A percentile compares a stretch with the other conserved stretches of the same genome.
phyloP scores from a whole-genome alignment of 2,329 filamentous ascomycete genomes.

The Hymenotorrendiella dingleyae region DNA sequence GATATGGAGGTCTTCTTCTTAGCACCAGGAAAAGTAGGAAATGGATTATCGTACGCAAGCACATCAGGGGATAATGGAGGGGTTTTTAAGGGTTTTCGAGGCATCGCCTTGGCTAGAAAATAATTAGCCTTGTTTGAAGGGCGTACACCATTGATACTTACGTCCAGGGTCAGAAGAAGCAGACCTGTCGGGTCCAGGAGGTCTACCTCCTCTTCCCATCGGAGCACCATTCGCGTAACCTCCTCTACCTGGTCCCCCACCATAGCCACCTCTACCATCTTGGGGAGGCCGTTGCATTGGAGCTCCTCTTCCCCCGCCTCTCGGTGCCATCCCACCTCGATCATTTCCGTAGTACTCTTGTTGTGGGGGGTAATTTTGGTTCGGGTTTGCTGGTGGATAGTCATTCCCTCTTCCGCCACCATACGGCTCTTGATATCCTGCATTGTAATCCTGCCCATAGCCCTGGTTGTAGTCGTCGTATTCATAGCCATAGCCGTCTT shows the following conservation, averaged over 20 bases:
- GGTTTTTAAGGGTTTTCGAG: constrained; percentile 25
- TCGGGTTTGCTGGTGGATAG: constrained; percentile 25
- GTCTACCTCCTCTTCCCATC: constrained; percentile 22
- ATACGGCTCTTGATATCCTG: constrained; percentile 24
- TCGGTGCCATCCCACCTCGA: constrained; percentile 19
- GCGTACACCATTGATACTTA: constrained; percentile 22
- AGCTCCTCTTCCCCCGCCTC: constrained; percentile 21
- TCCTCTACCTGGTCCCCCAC: constrained; percentile 19
- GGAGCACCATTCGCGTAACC: constrained; percentile 24
- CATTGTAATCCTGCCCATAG: constrained; percentile 24
- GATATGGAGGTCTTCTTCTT: constrained; percentile 35
- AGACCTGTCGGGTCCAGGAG: constrained; percentile 19
- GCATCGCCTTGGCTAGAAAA: constrained; percentile 15
- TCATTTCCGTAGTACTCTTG: constrained; percentile 27
- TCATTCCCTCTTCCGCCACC: constrained; percentile 24
- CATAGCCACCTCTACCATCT: constrained; percentile 22
- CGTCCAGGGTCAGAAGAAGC: constrained; percentile 24
- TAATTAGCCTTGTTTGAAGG: constrained; percentile 10
- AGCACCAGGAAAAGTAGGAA: constrained; percentile 38
- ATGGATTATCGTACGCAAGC: constrained; percentile 42
- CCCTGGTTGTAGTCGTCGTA: constrained; percentile 23
- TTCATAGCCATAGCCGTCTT: constrained; percentile 28
- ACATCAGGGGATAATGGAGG: constrained; percentile 34
- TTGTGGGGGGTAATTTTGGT: constrained; percentile 25
- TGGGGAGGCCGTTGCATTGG: constrained; percentile 25